Base-by-base conservation (phyloP, 2,329 filamentous ascomycete genomes). In the Colletotrichum tabaci region DNA sequence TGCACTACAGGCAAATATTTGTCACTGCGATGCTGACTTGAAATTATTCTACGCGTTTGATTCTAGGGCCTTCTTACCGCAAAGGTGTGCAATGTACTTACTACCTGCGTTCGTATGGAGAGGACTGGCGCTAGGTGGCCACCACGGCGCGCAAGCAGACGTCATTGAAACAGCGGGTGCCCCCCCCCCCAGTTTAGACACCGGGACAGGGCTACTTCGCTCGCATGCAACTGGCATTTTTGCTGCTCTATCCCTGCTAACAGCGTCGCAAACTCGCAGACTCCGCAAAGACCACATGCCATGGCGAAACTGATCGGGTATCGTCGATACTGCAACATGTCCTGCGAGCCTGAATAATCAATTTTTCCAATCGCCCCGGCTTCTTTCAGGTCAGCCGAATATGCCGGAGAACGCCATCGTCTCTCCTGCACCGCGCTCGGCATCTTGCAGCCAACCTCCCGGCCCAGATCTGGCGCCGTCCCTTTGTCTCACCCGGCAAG, bases 141-240 rank as follows among this genome's bases (percentile, higher is more conserved):
- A n/a, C 42, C 47, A 55, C n/a, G 35, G 8, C 16, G 52, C 58
- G 50, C 35, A 53, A 44, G 44, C 50, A 67, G 56, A 67, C 64
- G 68, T 71, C 68, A 71, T 71, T 67, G 64, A 67, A 71, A 63
- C 42, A 53, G 16, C 61, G 57, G 52, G 38, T 58, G 42, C 44
- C 46, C 56, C 49, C 63, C 26, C 40, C 40, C 42, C 42, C 16
- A 13, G 57, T 47, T 58, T 56, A 38, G 35, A 38, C 64, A 62
- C 58, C 9, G 58, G 63, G 46, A 68, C 68, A 62, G 67, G 63
- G 55, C 23, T 21, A 55, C 16, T 12, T 46, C 46, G 47, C 23
- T 52, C 50, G 21, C 46, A 12, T 63, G 26, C 13, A 35, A 35
- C 35, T n/a, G 52, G 23, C 26, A 55, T 53, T 38, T 38, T 50